Base-by-base conservation (phyloP, 768 basidiomycete species). In the Termitomyces sp. region DNA sequence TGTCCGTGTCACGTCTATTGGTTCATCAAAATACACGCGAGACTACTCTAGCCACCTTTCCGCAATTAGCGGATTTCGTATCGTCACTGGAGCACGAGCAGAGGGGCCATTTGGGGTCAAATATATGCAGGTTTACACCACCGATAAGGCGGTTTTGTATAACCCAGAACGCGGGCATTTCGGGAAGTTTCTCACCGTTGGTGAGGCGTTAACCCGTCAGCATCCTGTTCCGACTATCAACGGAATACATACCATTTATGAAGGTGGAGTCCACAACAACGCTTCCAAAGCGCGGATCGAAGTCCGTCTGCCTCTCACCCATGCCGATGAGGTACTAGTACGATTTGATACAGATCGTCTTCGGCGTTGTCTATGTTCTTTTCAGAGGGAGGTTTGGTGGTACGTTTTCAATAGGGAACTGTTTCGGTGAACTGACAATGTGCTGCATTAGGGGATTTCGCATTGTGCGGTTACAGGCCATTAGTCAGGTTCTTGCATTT, bases 61-160 rank as follows among this genome's bases (percentile, higher is more conserved):
- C 6, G 58, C 51, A 4, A 51, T 63, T 16, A 53, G 54, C 14
- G 61, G 64, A 4, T 65, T 56, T 43, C 56, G 58, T 1, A 43
- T 65, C 13, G 42, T 10, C 2, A 59, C 66, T 2, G 63, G 61
- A 2, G 8, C 26, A 47, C 31, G 13, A 26, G 53, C 55, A 4
- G 12, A 46, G 37, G 64, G 64, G 7, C 3, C 3, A 16, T 64
- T 43, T 34, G 32, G 59, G 2, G 56, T 41, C 7, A 29, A 14
- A 1, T 66, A 68, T 32, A 29, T 66, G 13, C 64, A 66, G 53
- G 59, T 53, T 0, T 65, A 66, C 24, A 56, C 53, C 1, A 67
- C 67, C 0, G 63, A 65, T n/a, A 68, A 66, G 39, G 27, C 58
- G 0, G 27, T 62, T 6, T 34, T 56, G 18, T 61, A 61, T 39